Conservation (phyloP, 768 basidiomycete genomes). For the Kwoniella dejecticola region DNA sequence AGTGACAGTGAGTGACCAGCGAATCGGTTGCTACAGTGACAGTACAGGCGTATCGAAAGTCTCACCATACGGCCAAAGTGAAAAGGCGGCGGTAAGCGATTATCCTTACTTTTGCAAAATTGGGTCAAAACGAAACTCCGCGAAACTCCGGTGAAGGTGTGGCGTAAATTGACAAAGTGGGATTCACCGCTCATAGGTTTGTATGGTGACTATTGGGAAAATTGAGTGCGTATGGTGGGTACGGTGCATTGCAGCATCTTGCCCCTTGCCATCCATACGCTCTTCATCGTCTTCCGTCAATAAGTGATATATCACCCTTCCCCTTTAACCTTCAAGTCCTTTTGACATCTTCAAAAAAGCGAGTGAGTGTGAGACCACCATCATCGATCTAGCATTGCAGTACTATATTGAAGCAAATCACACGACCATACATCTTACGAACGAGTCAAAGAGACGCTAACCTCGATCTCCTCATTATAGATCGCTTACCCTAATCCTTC, state of each 20-base stretch:
- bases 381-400: not conserved
- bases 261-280: not conserved
- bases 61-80: not conserved
- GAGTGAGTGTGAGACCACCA: conserved; percentile 18
- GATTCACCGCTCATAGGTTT: conserved; percentile 13
- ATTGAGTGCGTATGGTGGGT: not conserved
- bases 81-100: conserved; percentile 12
- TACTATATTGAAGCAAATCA: not conserved
- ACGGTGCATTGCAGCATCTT: not conserved
- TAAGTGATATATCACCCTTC: not conserved
- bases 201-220: conserved; percentile 13
- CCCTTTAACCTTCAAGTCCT: conserved; percentile 24
- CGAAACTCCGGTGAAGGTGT: conserved; percentile 43
- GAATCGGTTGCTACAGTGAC: not conserved
- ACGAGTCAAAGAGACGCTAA: too few relatives aligned
- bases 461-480: not conserved
- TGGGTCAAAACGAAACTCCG: conserved; percentile 36
- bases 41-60: not conserved
- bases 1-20: conserved; percentile 6
- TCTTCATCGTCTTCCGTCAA: not conserved
- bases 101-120: not conserved
- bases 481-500: conserved; percentile 15
- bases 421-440: too few relatives aligned
- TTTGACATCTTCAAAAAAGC: conserved; percentile 24
- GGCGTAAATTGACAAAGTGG: not conserved